Evolutionary conservation across 129 eudicot species (phyloP).

Genomic region (Flaveria bidentis): DNA sequence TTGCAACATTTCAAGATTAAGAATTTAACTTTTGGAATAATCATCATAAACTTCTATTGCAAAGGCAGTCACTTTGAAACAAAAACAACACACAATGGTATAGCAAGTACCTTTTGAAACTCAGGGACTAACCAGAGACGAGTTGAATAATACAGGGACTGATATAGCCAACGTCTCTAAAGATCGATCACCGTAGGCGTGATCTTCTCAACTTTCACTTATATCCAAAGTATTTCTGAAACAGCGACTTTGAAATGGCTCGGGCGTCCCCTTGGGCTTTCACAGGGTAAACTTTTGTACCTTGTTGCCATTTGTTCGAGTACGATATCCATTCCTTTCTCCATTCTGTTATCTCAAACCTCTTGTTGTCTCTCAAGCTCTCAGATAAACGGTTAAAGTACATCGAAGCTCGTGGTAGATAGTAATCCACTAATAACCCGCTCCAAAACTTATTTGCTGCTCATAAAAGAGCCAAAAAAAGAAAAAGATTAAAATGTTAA

Average conservation of each 20-base stretch:
- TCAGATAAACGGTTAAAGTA: slow-evolving; percentile 55
- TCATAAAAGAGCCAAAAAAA: background rate
- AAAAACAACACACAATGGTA: too few relatives aligned
- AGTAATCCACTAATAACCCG: slow-evolving; percentile 67
- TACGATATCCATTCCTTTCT: slow-evolving; percentile 84
- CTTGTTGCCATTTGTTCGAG: slow-evolving; percentile 83
- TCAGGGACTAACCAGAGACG: too few relatives aligned
- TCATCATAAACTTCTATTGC: too few relatives aligned
- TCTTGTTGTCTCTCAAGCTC: slow-evolving; percentile 51
- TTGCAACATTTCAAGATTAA: too few relatives aligned
- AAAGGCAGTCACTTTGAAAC: too few relatives aligned
- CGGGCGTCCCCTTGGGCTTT: slow-evolving; percentile 76
- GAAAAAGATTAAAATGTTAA: background rate
- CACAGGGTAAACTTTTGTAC: slow-evolving; percentile 61
- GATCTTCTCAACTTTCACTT: background rate
- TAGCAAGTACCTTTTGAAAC: too few relatives aligned
- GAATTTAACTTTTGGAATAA: too few relatives aligned
- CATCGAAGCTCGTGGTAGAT: slow-evolving; percentile 84
- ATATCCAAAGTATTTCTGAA: slow-evolving; percentile 53
- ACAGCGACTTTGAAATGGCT: slow-evolving; percentile 56
- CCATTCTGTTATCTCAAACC: slow-evolving; percentile 69
- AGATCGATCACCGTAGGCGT: too few relatives aligned
- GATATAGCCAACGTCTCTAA: too few relatives aligned
- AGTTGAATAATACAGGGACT: too few relatives aligned
- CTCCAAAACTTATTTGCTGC: slow-evolving; percentile 97